Evolutionary conservation across 2,329 filamentous ascomycete genomes (phyloP).

Genomic region (Ascochyta clinopodiicola): DNA sequence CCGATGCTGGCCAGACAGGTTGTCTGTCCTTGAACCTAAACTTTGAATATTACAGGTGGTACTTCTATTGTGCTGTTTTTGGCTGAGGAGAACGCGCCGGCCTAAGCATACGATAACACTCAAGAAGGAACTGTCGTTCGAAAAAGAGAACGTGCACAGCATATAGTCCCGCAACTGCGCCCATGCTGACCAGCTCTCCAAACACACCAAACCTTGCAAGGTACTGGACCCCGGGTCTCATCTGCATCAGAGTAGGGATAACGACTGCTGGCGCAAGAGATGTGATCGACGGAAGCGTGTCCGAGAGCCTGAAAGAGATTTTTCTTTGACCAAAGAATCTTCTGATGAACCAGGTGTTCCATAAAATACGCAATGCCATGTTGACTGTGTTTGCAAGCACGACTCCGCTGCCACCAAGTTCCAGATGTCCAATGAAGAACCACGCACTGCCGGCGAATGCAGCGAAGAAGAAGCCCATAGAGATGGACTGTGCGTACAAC

Average conservation of each 20-base stretch:
- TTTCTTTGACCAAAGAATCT: conserved; percentile 38
- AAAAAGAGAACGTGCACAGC: conserved; percentile 43
- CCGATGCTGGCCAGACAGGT: too few relatives aligned
- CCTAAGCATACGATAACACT: conserved; percentile 45
- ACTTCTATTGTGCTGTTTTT: background rate
- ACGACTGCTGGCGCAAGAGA: conserved; percentile 49
- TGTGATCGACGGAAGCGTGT: conserved; percentile 28
- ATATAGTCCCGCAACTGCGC: conserved; percentile 46
- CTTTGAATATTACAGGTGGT: background rate
- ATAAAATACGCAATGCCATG: conserved; percentile 83
- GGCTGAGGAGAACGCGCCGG: conserved; percentile 12
- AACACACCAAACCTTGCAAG: conserved; percentile 48
- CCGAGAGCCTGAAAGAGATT: conserved; percentile 25
- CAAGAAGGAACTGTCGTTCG: conserved; percentile 41
- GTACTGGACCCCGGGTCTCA: conserved; percentile 28
- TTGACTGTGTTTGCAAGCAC: conserved; percentile 89
- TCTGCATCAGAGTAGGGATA: conserved; percentile 47
- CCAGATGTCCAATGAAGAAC: conserved; percentile 72
- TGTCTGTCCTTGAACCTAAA: too few relatives aligned
- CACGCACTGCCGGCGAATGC: conserved; percentile 79
- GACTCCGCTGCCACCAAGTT: conserved; percentile 77
- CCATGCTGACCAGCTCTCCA: conserved; percentile 51
- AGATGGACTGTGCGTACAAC: conserved; percentile 77
- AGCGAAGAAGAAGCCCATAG: conserved; percentile 83
- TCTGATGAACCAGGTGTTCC: conserved; percentile 77